These are phyloP conservation scores for Yarrowia galli DNA, from an alignment of 1,139 yeast species.

Conservation along the genomic window DNA sequence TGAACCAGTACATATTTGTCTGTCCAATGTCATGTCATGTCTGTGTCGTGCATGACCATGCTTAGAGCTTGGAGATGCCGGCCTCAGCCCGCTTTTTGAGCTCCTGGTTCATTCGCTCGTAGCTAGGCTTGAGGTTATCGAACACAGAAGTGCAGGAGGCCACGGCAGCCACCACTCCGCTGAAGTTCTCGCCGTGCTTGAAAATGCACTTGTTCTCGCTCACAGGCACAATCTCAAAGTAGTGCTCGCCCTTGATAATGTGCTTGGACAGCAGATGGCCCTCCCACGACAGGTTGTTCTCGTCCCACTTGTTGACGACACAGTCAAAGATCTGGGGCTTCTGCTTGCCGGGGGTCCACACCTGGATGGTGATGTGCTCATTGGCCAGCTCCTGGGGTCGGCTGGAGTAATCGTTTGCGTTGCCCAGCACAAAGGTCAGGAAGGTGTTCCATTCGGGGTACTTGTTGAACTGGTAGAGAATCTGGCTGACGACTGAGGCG, in stretches of 20 bases:
- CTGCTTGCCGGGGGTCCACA: constrained; percentile 8
- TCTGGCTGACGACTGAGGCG: constrained; percentile 27
- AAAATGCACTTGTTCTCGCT: constrained; percentile 24
- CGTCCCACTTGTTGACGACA: constrained; percentile 6
- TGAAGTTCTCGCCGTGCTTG: constrained; percentile 36
- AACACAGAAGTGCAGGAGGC: neutral
- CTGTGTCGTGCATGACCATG: neutral
- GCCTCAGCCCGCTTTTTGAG: constrained; percentile 19
- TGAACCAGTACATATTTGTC: neutral
- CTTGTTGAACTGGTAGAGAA: constrained; percentile 36
- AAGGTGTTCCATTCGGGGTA: constrained; percentile 35
- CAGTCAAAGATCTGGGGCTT: constrained; percentile 23
- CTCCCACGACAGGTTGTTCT: constrained; percentile 28
- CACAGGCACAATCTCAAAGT: constrained; percentile 31
- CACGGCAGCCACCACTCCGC: constrained; percentile 9
- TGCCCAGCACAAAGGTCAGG: constrained; percentile 12
- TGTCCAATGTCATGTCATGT: neutral
- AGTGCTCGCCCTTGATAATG: constrained; percentile 34
- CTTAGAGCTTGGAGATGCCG: constrained; percentile 14
- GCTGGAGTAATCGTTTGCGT: constrained; percentile 8
- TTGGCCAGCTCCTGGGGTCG: constrained; percentile 18
- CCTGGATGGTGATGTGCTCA: constrained; percentile 26
- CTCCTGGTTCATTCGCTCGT: constrained; percentile 35
- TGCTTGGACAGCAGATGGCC: constrained; percentile 17
- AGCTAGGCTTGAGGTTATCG: constrained; percentile 18